Evolutionary conservation across 768 basidiomycete species (phyloP).

Genomic region (Rhizopogon vesiculosus): DNA sequence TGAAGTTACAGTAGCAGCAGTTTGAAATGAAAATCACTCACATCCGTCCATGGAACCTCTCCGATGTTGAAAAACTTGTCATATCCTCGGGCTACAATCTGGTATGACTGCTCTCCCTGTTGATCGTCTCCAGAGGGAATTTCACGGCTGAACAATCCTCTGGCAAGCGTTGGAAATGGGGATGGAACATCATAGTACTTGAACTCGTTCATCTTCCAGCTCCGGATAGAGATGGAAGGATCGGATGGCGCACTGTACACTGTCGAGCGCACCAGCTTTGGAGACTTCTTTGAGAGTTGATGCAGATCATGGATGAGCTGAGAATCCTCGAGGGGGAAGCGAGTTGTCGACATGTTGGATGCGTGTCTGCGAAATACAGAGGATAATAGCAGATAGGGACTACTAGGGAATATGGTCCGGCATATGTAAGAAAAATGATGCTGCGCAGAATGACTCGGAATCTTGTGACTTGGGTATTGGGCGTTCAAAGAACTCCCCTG

Average conservation of each 20-base stretch:
- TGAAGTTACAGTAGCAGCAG: background rate
- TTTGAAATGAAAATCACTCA: conserved; percentile 33
- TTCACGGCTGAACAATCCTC: conserved; percentile 80
- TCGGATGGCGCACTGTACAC: conserved; percentile 55
- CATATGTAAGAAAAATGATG: conserved; percentile 12
- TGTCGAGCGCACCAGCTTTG: conserved; percentile 63
- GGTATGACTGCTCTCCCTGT: conserved; percentile 30
- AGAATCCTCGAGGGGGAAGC: conserved; percentile 42
- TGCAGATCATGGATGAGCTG: conserved; percentile 54
- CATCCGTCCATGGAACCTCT: conserved; percentile 93
- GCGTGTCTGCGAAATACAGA: background rate
- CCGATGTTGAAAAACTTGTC: conserved; percentile 99
- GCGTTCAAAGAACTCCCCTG: background rate
- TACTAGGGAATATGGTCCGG: background rate
- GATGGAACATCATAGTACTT: conserved; percentile 88
- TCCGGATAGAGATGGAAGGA: conserved; percentile 52
- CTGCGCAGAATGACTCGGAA: background rate
- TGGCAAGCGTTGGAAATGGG: conserved; percentile 92
- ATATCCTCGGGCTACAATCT: conserved; percentile 88
- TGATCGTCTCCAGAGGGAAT: conserved; percentile 22
- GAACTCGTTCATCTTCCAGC: conserved; percentile 99
- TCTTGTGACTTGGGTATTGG: background rate
- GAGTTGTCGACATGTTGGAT: conserved; percentile 16
- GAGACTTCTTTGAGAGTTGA: conserved; percentile 45
- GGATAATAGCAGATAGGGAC: conserved; percentile 3